Evolutionary conservation across 306 rosid genomes (phyloP), one percentile per base, ranked within the genome.

Genomic region (Astragalus glycyphyllos): DNA sequence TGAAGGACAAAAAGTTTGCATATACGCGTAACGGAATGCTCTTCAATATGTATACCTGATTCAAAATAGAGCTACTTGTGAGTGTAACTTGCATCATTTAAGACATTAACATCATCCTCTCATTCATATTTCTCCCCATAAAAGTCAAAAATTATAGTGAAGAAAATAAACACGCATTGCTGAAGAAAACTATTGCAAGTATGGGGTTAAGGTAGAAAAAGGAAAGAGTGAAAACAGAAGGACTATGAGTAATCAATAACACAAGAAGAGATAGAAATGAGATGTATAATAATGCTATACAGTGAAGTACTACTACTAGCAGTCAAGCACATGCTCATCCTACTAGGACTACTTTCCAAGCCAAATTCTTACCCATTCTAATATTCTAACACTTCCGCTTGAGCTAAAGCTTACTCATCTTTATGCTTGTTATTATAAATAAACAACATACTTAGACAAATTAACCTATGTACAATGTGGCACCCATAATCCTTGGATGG

Each of bases 11-110:
- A 67, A 80, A 49, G 78, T 74, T 90, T 56, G 77, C 97, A 68
- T 84, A 87, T 47, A 88, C 7, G 50, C 94, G 94, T 80, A 90
- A 65, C 0, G 92, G 96, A 68, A 78, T 12, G 73, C 94, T 93
- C 86, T 93, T 90, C 80, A 93, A 76, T 60, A 93, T 14, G 81
- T 51, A 84, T 23, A 83, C 96, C 98, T 93, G 83, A 59, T 58
- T 75, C 70, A 73, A 71, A 20, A 44, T 54, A 70, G 38, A 13
- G 51, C 1, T 23, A 37, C 4, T 45, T 26, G 72, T 79, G 73
- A 83, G 68, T 49, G 13, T 34, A 53, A 44, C 23, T 44, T 44
- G 51, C 41, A 49, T 62, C 75, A 70, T 48, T 69, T 58, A 37
- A 55, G 35, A 46, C 40, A 12, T 15, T 4, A 57, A 31, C 47